A percentile compares a stretch with the other conserved stretches of the same genome.
Evolutionary conservation across 2,329 filamentous ascomycete genomes (phyloP).

Genomic region (Capronia americana): DNA sequence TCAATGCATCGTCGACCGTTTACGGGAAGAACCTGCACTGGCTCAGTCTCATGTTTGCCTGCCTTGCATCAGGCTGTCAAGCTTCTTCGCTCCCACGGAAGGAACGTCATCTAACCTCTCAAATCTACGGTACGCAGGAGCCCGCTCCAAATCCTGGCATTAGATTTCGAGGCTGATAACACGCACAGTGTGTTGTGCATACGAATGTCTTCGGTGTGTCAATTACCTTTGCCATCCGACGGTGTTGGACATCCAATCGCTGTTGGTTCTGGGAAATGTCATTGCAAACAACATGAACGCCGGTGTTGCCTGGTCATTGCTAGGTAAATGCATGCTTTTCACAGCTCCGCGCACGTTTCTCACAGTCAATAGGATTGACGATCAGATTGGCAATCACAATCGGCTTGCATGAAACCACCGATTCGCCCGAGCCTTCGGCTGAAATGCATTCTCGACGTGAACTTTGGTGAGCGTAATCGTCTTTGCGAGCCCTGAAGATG

Average conservation of each 20-base stretch:
- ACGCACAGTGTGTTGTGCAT: constrained; percentile 64
- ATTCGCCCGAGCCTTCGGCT: not conserved
- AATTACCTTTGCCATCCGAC: constrained; percentile 68
- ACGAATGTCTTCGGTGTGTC: constrained; percentile 67
- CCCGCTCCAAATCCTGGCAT: constrained; percentile 41
- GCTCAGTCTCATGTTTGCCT: constrained; percentile 65
- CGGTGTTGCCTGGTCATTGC: constrained; percentile 65
- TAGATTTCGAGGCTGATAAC: constrained; percentile 42
- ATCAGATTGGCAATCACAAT: constrained; percentile 45
- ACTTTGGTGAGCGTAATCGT: constrained; percentile 58
- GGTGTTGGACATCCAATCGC: constrained; percentile 65
- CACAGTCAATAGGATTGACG: constrained; percentile 40
- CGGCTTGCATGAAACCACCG: constrained; percentile 41
- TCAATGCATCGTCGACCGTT: constrained; percentile 55
- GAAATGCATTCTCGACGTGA: constrained; percentile 63
- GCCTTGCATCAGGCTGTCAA: constrained; percentile 66
- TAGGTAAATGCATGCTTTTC: constrained; percentile 47
- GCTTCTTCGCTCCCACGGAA: constrained; percentile 63
- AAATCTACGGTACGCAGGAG: constrained; percentile 61
- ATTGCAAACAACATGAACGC: constrained; percentile 68
- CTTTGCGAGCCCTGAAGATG: not conserved
- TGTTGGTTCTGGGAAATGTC: constrained; percentile 66
- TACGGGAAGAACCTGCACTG: constrained; percentile 65
- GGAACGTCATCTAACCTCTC: constrained; percentile 66
- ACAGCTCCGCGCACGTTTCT: constrained; percentile 37